Percentiles rank a stretch among this genome's conserved stretches.
phyloP scores from a whole-genome alignment of 1,284 basidiomycete genomes.

The Cryptococcus sp. region DNA sequence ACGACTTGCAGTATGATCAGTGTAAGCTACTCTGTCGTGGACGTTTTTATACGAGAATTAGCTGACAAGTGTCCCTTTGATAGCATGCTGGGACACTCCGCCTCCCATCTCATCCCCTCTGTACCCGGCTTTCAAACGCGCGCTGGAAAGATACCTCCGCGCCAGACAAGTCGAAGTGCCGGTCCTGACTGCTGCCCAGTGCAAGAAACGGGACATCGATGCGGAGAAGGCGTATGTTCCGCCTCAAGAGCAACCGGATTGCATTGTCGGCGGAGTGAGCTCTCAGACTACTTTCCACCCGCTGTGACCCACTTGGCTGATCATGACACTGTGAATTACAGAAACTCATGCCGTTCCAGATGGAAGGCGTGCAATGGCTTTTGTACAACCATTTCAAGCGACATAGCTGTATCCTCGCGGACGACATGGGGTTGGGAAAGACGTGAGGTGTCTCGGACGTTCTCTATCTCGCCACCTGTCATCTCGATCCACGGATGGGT shows the following conservation, averaged over 20 bases:
- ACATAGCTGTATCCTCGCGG: constrained; percentile 90
- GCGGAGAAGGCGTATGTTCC: constrained; percentile 34
- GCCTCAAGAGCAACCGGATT: constrained; percentile 53
- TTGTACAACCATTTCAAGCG: constrained; percentile 83
- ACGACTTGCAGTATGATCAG: constrained; percentile 84
- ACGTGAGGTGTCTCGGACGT: constrained; percentile 32
- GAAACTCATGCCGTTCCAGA: constrained; percentile 84
- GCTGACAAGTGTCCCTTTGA: neutral
- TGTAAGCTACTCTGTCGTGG: constrained; percentile 57
- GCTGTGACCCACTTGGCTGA: neutral
- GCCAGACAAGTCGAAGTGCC: constrained; percentile 67
- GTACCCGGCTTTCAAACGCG: constrained; percentile 66
- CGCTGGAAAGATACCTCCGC: constrained; percentile 66
- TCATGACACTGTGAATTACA: constrained; percentile 10
- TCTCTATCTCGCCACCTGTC: too few relatives aligned
- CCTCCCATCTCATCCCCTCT: constrained; percentile 55
- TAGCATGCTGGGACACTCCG: constrained; percentile 89
- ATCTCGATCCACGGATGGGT: too few relatives aligned
- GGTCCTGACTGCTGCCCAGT: constrained; percentile 50
- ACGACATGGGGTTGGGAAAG: constrained; percentile 88
- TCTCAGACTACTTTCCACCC: constrained; percentile 1
- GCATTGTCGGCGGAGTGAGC: constrained; percentile 55
- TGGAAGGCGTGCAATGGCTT: constrained; percentile 92
- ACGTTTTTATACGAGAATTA: neutral
- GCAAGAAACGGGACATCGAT: constrained; percentile 41